A percentile compares a stretch with the other conserved stretches of the same genome.
Conservation (phyloP, 2,329 filamentous ascomycete species). For the Beauveria brongniartii region DNA sequence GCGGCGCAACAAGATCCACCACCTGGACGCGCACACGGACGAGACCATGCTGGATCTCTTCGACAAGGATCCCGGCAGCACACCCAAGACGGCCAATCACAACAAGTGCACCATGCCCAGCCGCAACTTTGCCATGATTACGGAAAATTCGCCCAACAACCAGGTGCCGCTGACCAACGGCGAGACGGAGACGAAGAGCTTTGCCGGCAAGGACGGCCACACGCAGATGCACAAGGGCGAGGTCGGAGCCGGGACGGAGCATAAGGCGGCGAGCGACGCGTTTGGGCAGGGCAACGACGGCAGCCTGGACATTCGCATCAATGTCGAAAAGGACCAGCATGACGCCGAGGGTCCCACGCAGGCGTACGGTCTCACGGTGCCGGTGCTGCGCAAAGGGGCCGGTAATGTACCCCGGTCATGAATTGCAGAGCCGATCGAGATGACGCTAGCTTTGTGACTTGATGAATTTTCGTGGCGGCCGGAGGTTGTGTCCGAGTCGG, state of each 20-base stretch:
- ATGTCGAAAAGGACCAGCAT: constrained; percentile 80
- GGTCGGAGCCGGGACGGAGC: constrained; percentile 64
- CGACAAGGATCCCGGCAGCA: constrained; percentile 73
- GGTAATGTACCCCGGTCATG: neutral
- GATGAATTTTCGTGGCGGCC: neutral
- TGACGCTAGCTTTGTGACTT: constrained; percentile 1
- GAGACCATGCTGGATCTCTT: constrained; percentile 94
- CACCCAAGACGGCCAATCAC: constrained; percentile 61
- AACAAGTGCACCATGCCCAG: constrained; percentile 89
- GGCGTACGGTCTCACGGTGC: constrained; percentile 81
- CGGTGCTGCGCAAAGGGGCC: constrained; percentile 40
- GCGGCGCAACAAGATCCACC: constrained; percentile 75
- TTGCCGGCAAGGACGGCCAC: constrained; percentile 55
- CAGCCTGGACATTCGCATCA: constrained; percentile 72
- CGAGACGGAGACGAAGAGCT: constrained; percentile 19
- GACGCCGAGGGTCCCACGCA: constrained; percentile 72
- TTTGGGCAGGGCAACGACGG: constrained; percentile 49
- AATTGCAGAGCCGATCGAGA: neutral
- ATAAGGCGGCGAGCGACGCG: constrained; percentile 58
- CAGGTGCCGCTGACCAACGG: constrained; percentile 18
- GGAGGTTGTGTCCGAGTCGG: constrained; percentile 6
- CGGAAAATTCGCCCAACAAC: constrained; percentile 69
- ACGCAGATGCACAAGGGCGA: constrained; percentile 69
- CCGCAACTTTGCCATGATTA: constrained; percentile 86
- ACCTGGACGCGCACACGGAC: constrained; percentile 65